Base-by-base conservation (phyloP, 345 rosid genomes). In the Eucalyptus microcorys region DNA sequence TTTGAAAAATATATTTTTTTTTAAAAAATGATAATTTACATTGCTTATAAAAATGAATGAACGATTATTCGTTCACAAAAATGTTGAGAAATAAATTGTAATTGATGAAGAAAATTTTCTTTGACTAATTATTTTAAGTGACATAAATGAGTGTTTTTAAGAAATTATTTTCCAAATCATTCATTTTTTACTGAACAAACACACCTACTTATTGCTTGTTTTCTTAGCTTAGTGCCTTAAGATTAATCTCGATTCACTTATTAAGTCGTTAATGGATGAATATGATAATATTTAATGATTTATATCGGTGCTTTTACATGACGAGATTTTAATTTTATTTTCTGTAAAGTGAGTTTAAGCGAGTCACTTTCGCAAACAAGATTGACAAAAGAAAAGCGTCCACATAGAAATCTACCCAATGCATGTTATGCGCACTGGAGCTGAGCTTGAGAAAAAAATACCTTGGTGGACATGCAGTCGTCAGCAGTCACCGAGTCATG, bases 401-500 rank as follows among this genome's bases (percentile, higher is more conserved):
- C 37, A 7, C 10, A 2, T 64, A 64, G 76, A 64, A 64, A n/a
- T 76, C 3, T 76, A 21, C 47, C 83, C 2, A 76, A 76, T 37
- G 83, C 47, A 76, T 9, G 45, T 34, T 1, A 0, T 5, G 1
- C 40, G 26, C 81, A 34, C 3, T 68, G 81, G 45, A 19, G 81
- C 45, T 19, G 24, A 40, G 30, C 27, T 21, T 11, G 47, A 76
- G 47, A 76, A 76, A 76, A 76, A 40, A 40, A 40, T 76, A 76
- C 84, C 84, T 76, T 40, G 30, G 47, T 21, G 47, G 84, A 40
- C 27, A 76, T 21, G 83, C 83, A 5, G 47, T 21, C 45, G 76
- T 71, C 88, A 17, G 91, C 88, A 59, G 90, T 26, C 85, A 87
- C 86, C 34, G 94, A 81, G 76, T 85, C 89, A 59, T 89, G 89